Base-by-base conservation (phyloP, 371 early-diverging fungal genomes). In the Syncephalastrum contaminatum region DNA sequence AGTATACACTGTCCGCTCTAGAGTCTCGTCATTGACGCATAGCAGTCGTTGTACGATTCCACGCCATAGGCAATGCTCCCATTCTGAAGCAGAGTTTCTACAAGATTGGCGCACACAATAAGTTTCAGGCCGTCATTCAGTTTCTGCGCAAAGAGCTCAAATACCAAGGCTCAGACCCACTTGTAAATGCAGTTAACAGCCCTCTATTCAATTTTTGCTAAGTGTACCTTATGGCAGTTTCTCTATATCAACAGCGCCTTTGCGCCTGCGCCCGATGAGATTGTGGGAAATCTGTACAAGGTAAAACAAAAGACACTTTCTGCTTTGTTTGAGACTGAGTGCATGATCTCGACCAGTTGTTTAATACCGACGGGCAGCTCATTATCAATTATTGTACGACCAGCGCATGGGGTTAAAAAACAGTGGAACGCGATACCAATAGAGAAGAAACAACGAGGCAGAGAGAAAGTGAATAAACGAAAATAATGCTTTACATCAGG, bases 181-280 rank as follows among this genome's bases (percentile, higher is more conserved):
- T 94, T 77, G 94, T 92, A 80, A 69, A 61, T 39, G n/a, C 27
- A 39, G 42, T 21, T 42, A 10, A 40, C 15, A 39, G 25, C 18
- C 24, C 4, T 21, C 13, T 15, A 25, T 27, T 59, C 19, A 25
- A 15, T 51, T 16, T 3, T 30, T 30, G 36, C 36, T 30, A 30
- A 30, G 50, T 47, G 18, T 12, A 48, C 40, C 13, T 15, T 14
- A 39, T 49, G 4, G 0, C 59, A 92, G 91, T 94, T 93, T 66
- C 72, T 95, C 10, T 96, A 96, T 64, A 86, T 96, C 22, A 95
- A 94, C 66, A 89, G 90, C 61, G 89, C 94, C 13, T 96, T 96
- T 70, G 85, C 94, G 3, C 96, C 96, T n/a, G 84, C 95, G 30
- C 95, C 96, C 4, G 96, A 96, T 64, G 96, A 95, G 67, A 79